Evolutionary conservation across 805 yeast genomes (phyloP), one percentile per base, ranked within the genome.

Genomic region (Debaryomyces hansenii): DNA sequence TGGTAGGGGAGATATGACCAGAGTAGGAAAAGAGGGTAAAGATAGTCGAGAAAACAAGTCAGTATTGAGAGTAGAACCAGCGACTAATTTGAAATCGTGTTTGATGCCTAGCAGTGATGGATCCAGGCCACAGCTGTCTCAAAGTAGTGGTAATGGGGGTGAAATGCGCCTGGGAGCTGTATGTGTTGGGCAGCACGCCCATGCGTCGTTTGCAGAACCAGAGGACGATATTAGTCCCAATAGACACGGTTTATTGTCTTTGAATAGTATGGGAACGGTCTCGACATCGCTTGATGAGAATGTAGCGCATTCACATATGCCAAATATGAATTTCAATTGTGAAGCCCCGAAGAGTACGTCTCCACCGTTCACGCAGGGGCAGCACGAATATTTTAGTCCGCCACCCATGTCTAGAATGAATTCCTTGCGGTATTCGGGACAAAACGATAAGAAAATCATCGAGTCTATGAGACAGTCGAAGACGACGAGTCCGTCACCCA

Each of bases 21-120:
- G 29, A 20, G n/a, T n/a, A n/a, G 7, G 28, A 37, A 24, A 24
- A 24, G 27, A 24, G 10, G 27, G 27, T 11, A 14, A 12, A 11
- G 34, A 31, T 14, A 11, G 16, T 7, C 41, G 29, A 10, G 33
- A 27, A 20, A 37, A 8, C 18, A 21, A 32, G 18, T n/a, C 32
- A 14, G 20, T 37, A 32, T 24, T 34, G 40, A 29, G 5, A 16
- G 57, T 56, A 3, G 52, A 52, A 32, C 48, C 49, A 20, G 59
- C 56, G 37, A 54, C 57, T 4, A 48, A 45, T 39, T 50, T 58
- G 24, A 55, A 54, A 31, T 56, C 60, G 16, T 58, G 62, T 41
- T 44, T 58, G 11, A 39, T 49, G 14, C 35, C 43, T 14, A 37
- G 27, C 5, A 24, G 27, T 24, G 27, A 24, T 24, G 27, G 7